Evolutionary conservation across 2,329 filamentous ascomycete species (phyloP).

Genomic region (Penicillium hordei): DNA sequence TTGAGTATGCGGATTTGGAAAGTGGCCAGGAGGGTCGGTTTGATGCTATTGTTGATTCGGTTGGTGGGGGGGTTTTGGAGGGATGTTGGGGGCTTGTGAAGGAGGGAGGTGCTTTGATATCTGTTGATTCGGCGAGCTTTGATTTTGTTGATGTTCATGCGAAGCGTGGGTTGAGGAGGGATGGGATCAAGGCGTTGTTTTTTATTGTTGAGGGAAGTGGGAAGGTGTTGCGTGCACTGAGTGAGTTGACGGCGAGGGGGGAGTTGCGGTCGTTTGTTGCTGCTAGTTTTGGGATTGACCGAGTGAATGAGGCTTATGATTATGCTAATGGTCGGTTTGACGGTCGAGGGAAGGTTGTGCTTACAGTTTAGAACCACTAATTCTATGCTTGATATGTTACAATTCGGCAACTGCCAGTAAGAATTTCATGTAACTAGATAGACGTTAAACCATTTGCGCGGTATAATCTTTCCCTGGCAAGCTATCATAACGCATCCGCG

Average conservation of each 20-base stretch:
- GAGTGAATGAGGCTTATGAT: constrained; percentile 24
- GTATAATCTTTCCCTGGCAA: background rate
- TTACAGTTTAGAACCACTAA: constrained; percentile 12
- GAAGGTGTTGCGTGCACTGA: constrained; percentile 14
- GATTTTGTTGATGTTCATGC: constrained; percentile 29
- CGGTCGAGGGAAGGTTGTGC: constrained; percentile 26
- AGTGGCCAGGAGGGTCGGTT: constrained; percentile 3
- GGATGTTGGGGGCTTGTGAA: constrained; percentile 24
- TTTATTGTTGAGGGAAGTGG: constrained; percentile 23
- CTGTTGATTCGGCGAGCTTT: constrained; percentile 32
- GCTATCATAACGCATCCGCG: background rate
- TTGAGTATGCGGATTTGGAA: constrained; percentile 36
- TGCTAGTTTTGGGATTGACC: constrained; percentile 16
- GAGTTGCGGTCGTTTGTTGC: constrained; percentile 23
- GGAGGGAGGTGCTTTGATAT: constrained; percentile 22
- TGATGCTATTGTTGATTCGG: constrained; percentile 30
- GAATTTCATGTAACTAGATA: background rate
- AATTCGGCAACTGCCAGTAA: background rate
- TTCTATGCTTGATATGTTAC: background rate
- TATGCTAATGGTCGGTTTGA: constrained; percentile 15
- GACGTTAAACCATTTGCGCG: background rate
- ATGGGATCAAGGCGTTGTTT: constrained; percentile 23
- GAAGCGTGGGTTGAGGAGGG: constrained; percentile 17
- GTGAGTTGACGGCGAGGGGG: constrained; percentile 15
- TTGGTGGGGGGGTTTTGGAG: constrained; percentile 26